Conservation (phyloP, 192 early-diverging fungal species). For the Entomortierella chlamydospora region DNA sequence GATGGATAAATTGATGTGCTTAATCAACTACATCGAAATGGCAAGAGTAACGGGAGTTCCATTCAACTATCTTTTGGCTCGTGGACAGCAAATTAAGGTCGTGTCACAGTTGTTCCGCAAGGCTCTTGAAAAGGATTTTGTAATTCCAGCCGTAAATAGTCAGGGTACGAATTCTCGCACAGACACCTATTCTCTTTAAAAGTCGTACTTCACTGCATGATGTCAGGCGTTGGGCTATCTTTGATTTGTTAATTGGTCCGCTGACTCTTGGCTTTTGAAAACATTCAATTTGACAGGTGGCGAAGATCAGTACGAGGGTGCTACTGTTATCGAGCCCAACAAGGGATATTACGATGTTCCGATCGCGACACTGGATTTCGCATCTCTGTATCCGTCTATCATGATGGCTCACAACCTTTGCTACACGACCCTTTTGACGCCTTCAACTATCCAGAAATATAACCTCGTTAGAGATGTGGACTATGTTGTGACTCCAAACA, state of each 20-base stretch:
- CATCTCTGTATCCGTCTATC: constrained; percentile 97
- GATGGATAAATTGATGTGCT: constrained; percentile 96
- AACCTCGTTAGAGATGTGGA: constrained; percentile 81
- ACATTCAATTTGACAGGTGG: constrained; percentile 58
- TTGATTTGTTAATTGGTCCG: neutral
- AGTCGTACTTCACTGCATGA: too few species aligned
- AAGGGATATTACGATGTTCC: constrained; percentile 95
- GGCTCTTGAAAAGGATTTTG: constrained; percentile 79
- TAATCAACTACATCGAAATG: constrained; percentile 99
- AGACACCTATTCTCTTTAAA: too few species aligned
- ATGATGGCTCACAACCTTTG: constrained; percentile 99
- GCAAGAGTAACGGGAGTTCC: constrained; percentile 97
- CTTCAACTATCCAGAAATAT: constrained; percentile 67
- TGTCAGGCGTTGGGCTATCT: too few species aligned
- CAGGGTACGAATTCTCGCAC: constrained; percentile 65
- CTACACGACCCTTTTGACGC: constrained; percentile 87
- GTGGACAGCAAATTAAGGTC: constrained; percentile 99
- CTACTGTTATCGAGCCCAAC: constrained; percentile 94
- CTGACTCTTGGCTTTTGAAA: neutral
- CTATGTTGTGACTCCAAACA: constrained; percentile 90
- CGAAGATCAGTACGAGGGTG: constrained; percentile 95
- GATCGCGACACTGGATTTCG: constrained; percentile 98
- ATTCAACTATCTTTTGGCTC: constrained; percentile 91
- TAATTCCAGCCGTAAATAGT: constrained; percentile 89
- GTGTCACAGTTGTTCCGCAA: constrained; percentile 95